Evolutionary conservation across 306 rosid genomes (phyloP).

Genomic region (Parietaria judaica): DNA sequence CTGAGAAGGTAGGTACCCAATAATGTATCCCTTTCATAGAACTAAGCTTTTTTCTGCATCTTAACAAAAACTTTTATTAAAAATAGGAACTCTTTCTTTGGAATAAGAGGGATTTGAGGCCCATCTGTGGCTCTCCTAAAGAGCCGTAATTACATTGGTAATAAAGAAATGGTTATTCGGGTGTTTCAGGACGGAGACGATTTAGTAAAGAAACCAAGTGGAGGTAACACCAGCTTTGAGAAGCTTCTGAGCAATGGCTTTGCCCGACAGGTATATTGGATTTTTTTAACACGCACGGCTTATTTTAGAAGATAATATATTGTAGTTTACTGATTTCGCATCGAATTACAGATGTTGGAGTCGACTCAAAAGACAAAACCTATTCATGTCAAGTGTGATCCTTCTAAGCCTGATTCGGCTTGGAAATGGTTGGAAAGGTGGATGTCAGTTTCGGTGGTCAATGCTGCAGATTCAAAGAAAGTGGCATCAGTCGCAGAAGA

Average conservation of each 20-base stretch:
- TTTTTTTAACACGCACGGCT: slow-evolving; percentile 8
- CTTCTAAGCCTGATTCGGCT: slow-evolving; percentile 76
- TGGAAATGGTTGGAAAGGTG: slow-evolving; percentile 99
- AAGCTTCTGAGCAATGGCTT: slow-evolving; percentile 72
- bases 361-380: slow-evolving; percentile 62
- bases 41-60: background rate
- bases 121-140: background rate
- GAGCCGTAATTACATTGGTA: background rate
- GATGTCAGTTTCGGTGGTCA: slow-evolving; percentile 54
- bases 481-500: slow-evolving; percentile 27
- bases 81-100: background rate
- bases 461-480: slow-evolving; percentile 29
- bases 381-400: slow-evolving; percentile 67
- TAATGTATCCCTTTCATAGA: background rate
- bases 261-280: slow-evolving; percentile 62
- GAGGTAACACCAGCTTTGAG: slow-evolving; percentile 38
- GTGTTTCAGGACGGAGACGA: slow-evolving; percentile 46
- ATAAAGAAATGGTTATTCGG: slow-evolving; percentile 5
- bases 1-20: slow-evolving; percentile 42
- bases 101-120: background rate
- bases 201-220: slow-evolving; percentile 26
- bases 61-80: background rate
- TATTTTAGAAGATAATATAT: background rate
- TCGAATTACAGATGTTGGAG: slow-evolving; percentile 49
- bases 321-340: background rate